phyloP scores from a whole-genome alignment of 495 filamentous ascomycete genomes.

The Copromyces sp. region DNA sequence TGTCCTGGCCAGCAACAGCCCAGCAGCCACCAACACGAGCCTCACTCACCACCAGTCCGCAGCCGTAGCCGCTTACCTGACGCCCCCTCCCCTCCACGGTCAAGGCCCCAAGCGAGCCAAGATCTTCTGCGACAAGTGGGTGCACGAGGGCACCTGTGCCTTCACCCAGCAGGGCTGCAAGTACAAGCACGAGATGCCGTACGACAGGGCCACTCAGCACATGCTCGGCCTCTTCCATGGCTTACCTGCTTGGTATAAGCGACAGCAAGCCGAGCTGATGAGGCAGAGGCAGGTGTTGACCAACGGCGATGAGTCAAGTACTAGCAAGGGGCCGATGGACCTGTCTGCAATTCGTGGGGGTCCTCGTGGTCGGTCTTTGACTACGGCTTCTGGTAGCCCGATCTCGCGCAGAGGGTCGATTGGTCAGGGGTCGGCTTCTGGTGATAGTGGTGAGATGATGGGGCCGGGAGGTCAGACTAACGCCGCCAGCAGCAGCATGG shows the following conservation, averaged over 20 bases:
- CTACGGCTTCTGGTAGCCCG: neutral
- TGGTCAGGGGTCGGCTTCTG: neutral
- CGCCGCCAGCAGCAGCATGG: neutral
- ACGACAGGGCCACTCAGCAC: constrained; percentile 45
- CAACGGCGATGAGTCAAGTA: neutral
- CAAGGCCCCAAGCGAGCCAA: constrained; percentile 40
- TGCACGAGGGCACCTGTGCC: constrained; percentile 72
- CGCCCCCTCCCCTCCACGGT: neutral
- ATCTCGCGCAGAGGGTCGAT: neutral
- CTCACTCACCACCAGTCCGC: neutral
- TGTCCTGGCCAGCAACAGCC: neutral
- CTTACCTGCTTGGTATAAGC: constrained; percentile 42
- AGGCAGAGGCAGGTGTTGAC: neutral
- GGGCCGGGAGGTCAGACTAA: neutral
- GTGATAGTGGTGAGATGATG: neutral
- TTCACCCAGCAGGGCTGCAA: constrained; percentile 77
- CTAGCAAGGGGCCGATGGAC: neutral
- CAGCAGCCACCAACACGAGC: neutral
- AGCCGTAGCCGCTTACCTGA: constrained; percentile 2
- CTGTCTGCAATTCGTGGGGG: neutral
- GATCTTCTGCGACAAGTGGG: constrained; percentile 78
- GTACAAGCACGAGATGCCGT: constrained; percentile 82
- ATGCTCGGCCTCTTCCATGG: constrained; percentile 52
- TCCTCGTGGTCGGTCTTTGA: neutral
- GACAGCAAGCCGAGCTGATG: constrained; percentile 34